A percentile compares a stretch with the other conserved stretches of the same genome.
phyloP scores from a whole-genome alignment of 139 green algal species.

The Volvox reticuliferus region DNA sequence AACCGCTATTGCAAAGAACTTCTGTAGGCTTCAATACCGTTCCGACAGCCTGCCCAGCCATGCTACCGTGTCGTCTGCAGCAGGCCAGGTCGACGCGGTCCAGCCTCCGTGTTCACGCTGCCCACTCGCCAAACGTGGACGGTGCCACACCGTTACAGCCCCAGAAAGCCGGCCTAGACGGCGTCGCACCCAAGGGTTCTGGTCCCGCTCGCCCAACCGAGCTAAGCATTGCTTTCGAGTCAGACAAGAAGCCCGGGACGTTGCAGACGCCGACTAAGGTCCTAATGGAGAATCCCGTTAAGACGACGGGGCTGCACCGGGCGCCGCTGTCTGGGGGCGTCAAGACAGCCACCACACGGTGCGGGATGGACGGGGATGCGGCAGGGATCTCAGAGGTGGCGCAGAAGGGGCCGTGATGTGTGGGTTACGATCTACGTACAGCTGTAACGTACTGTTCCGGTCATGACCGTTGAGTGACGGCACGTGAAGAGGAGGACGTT shows the following conservation, averaged over 20 bases:
- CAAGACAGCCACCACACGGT: slow-evolving; percentile 84
- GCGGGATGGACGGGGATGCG: neutral
- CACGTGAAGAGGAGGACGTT: no score
- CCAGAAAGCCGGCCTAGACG: neutral
- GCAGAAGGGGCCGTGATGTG: no score
- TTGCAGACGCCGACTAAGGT: neutral
- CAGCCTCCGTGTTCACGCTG: neutral
- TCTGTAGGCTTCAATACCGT: neutral
- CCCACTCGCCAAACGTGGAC: neutral
- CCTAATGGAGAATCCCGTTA: slow-evolving; percentile 46
- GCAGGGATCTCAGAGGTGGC: no score
- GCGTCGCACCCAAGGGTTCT: neutral
- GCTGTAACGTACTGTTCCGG: no score
- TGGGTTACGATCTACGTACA: no score
- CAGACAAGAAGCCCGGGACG: neutral
- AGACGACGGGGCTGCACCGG: slow-evolving; percentile 78
- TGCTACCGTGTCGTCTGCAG: neutral
- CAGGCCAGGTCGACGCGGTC: neutral
- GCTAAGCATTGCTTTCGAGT: slow-evolving; percentile 54
- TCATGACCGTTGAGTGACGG: no score
- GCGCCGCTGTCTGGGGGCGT: slow-evolving; percentile 88
- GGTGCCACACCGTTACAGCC: neutral
- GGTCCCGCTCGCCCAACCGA: neutral
- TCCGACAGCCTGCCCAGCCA: neutral
- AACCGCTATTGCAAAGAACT: neutral